These are phyloP conservation scores for Solanum raphanifolium DNA, from an alignment of 257 asterid genomes.

Conservation along the genomic window DNA sequence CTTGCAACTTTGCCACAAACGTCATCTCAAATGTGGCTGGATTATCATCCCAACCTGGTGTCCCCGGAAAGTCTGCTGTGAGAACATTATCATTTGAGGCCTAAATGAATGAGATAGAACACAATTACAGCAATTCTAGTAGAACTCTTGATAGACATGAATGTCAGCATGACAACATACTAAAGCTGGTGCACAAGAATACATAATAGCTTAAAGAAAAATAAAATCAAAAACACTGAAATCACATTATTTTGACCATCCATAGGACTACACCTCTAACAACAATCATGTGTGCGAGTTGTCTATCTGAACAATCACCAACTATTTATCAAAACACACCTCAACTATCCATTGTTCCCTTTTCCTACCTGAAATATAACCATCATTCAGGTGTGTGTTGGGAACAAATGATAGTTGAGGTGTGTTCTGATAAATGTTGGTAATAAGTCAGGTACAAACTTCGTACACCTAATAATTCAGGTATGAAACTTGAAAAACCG, in stretches of 20 bases:
- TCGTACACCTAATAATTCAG: no score
- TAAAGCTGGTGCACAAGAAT: neutral
- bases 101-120: slow-evolving; percentile 34
- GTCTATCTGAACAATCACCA: neutral
- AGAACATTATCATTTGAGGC: slow-evolving; percentile 57
- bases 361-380: neutral
- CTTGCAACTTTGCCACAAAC: slow-evolving; percentile 48
- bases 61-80: slow-evolving; percentile 71
- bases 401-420: no score
- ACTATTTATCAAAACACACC: neutral
- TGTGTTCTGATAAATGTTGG: no score
- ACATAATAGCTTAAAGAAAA: no score
- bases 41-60: slow-evolving; percentile 83
- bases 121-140: slow-evolving; percentile 5
- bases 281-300: neutral
- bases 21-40: slow-evolving; percentile 62
- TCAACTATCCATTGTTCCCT: neutral
- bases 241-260: neutral
- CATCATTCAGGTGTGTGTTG: neutral
- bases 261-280: neutral
- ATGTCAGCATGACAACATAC: neutral
- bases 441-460: no score
- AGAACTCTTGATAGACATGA: neutral
- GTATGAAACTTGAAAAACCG: no score
- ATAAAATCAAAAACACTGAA: neutral